These are phyloP conservation scores for Apiosordaria backusii DNA, from an alignment of 495 filamentous ascomycete species.

Conservation along the genomic window DNA sequence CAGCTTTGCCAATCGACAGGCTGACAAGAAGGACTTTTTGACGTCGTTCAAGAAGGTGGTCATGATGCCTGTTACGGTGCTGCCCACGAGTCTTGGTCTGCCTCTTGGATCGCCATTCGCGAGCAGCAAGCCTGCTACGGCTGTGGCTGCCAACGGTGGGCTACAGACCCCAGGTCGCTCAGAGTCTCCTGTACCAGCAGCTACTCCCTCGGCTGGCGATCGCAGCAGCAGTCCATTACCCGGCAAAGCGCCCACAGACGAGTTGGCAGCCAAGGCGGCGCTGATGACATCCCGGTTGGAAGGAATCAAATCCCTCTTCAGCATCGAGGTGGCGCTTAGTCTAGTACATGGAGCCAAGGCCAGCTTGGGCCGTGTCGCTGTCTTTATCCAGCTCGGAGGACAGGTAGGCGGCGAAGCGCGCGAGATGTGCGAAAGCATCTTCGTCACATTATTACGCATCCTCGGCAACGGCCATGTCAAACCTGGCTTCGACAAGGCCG, in stretches of 20 bases:
- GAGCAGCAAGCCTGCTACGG: conserved; percentile 39
- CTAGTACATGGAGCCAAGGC: conserved; percentile 89
- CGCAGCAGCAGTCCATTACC: conserved; percentile 47
- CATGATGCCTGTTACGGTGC: conserved; percentile 93
- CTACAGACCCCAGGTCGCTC: conserved; percentile 36
- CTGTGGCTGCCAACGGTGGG: conserved; percentile 25
- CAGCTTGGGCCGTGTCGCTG: conserved; percentile 77
- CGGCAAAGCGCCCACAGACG: conserved; percentile 72
- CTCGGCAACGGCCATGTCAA: conserved; percentile 86
- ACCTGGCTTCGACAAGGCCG: conserved; percentile 84
- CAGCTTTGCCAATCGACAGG: conserved; percentile 80
- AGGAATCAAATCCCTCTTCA: conserved; percentile 90
- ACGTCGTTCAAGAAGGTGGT: conserved; percentile 98
- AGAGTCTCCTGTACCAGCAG: conserved; percentile 38
- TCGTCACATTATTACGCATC: conserved; percentile 75
- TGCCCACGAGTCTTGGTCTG: conserved; percentile 57
- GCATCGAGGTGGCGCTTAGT: conserved; percentile 88
- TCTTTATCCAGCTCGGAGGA: conserved; percentile 74
- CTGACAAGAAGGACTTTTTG: conserved; percentile 93
- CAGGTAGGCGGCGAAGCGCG: conserved; percentile 78
- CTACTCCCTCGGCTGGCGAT: conserved; percentile 23
- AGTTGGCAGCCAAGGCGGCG: conserved; percentile 91
- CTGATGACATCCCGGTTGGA: conserved; percentile 93
- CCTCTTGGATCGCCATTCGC: conserved; percentile 42
- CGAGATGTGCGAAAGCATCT: conserved; percentile 87